phyloP scores from a whole-genome alignment of 1,284 basidiomycete genomes.

The Moniliella sp. region DNA sequence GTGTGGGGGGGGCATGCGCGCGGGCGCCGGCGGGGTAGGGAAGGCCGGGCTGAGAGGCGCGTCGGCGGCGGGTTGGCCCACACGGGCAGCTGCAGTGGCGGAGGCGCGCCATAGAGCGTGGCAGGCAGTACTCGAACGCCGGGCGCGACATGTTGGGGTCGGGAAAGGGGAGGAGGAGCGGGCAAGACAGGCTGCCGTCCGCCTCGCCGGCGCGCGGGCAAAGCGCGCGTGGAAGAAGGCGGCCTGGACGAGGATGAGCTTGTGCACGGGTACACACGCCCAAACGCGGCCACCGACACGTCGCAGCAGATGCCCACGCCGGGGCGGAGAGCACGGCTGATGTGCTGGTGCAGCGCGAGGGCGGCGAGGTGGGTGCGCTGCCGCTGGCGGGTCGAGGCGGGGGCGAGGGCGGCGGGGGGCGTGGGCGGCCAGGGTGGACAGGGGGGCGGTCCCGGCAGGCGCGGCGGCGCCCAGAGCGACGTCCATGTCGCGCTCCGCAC shows the following conservation, averaged over 20 bases:
- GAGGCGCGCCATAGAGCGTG: conserved; percentile 18
- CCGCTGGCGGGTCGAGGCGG: no score
- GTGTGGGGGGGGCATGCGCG: no score
- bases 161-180: conserved; percentile 17
- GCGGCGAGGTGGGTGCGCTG: neutral
- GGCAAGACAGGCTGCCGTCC: no score
- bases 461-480: no score
- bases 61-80: conserved; percentile 11
- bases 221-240: conserved; percentile 22
- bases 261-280: conserved; percentile 13
- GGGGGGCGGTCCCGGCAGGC: no score
- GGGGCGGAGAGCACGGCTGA: neutral
- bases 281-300: conserved; percentile 14
- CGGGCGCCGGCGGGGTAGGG: no score
- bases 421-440: no score
- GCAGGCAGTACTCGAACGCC: conserved; percentile 25
- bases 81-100: conserved; percentile 14
- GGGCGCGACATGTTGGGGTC: conserved; percentile 20
- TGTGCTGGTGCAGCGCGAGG: neutral
- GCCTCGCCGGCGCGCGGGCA: neutral
- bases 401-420: no score
- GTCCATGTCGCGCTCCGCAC: no score
- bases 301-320: conserved; percentile 6
- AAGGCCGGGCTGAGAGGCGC: conserved; percentile 8
- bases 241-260: conserved; percentile 21